These are phyloP conservation scores for Mucor indicus DNA, from an alignment of 371 early-diverging fungal species.

Conservation along the genomic window DNA sequence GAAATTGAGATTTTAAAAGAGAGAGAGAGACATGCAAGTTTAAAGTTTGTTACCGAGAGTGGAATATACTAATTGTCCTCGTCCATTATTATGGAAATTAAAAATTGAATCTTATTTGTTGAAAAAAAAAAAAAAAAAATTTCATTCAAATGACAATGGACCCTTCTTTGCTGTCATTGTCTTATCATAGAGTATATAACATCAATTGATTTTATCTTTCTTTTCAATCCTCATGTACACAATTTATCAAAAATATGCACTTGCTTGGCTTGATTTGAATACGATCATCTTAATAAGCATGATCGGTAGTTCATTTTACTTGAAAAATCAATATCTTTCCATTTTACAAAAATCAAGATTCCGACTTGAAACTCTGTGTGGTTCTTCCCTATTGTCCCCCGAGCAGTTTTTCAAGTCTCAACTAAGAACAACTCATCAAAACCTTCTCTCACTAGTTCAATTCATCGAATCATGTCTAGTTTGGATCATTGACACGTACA, in stretches of 20 bases:
- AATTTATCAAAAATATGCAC: slow-evolving; percentile 11
- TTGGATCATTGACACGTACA: slow-evolving; percentile 32
- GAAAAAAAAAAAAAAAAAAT: too few species aligned
- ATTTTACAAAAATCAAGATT: background rate
- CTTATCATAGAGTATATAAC: too few species aligned
- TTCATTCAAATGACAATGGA: too few species aligned
- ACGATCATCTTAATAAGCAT: slow-evolving; percentile 8
- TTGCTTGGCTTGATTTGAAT: slow-evolving; percentile 14
- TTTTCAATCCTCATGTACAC: background rate
- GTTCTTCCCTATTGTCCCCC: slow-evolving; percentile 7
- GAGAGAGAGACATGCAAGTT: too few species aligned
- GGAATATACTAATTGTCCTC: too few species aligned
- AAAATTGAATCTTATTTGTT: too few species aligned
- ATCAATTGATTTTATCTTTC: slow-evolving; percentile 4
- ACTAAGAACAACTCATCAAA: slow-evolving; percentile 20
- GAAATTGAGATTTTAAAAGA: background rate
- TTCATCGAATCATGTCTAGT: slow-evolving; percentile 18
- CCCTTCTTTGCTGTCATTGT: too few species aligned
- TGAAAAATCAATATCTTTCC: background rate
- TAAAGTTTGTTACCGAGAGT: too few species aligned
- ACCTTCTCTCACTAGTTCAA: slow-evolving; percentile 5
- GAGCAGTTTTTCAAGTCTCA: slow-evolving; percentile 13
- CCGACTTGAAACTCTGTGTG: slow-evolving; percentile 14
- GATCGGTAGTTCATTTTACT: slow-evolving; percentile 2
- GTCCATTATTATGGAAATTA: too few species aligned